These are phyloP conservation scores for Chaetoceros tenuissimus DNA, from an alignment of 108 stramenopile genomes.

Conservation along the genomic window DNA sequence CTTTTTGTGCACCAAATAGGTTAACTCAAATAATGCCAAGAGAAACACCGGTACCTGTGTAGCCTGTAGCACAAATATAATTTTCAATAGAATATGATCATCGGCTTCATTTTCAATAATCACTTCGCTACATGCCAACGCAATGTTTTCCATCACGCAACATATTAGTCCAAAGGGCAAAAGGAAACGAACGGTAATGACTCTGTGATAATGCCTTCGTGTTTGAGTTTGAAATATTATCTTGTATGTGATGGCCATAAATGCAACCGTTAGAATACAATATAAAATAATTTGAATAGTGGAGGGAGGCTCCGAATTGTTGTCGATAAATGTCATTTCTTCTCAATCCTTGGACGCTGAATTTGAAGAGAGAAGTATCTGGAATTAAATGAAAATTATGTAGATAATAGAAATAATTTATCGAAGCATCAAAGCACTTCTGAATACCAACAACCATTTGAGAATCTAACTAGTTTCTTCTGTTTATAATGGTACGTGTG, in stretches of 20 bases:
- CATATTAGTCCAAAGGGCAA: background rate
- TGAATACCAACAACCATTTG: too few species aligned
- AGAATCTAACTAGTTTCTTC: too few species aligned
- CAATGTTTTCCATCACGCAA: background rate
- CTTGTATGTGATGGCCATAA: background rate
- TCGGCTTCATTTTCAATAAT: background rate
- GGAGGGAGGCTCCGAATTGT: background rate
- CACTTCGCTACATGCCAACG: background rate
- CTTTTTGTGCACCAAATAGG: constrained; percentile 16
- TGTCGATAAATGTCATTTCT: background rate
- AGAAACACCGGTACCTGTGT: background rate
- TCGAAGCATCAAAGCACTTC: too few species aligned
- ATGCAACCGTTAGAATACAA: background rate
- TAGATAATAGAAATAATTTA: too few species aligned
- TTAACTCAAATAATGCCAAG: constrained; percentile 10
- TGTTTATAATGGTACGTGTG: too few species aligned
- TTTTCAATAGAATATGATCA: constrained; percentile 2
- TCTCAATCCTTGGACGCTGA: too few species aligned
- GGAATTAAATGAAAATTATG: too few species aligned
- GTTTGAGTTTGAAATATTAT: background rate
- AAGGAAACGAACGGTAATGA: background rate
- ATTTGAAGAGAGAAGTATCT: too few species aligned
- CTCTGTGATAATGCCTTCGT: background rate
- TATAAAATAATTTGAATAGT: background rate
- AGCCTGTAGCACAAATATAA: constrained; percentile 1